These are phyloP conservation scores for Tetraselmis striata DNA, from an alignment of 139 green algal genomes.

Conservation along the genomic window DNA sequence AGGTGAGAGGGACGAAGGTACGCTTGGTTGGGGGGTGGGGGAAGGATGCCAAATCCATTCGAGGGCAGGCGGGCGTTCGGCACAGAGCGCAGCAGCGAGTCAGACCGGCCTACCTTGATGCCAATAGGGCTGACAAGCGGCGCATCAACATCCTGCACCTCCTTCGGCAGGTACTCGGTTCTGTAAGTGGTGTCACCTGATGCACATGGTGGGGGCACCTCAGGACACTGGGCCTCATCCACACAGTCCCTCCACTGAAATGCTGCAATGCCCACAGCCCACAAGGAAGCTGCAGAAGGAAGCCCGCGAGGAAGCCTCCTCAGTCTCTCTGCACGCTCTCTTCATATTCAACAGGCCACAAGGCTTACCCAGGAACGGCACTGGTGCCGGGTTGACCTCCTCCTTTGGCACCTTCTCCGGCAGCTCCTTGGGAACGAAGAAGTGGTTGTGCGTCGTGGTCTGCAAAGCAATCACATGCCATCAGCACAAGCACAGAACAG, in stretches of 20 bases:
- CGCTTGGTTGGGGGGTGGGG: slow-evolving; percentile 33
- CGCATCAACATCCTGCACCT: slow-evolving; percentile 10
- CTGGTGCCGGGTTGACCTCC: background rate
- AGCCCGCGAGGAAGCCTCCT: too few species aligned
- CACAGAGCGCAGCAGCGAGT: slow-evolving; percentile 27
- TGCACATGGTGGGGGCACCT: too few species aligned
- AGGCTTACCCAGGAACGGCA: background rate
- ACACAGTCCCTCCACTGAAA: too few species aligned
- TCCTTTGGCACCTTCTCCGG: background rate
- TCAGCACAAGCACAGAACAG: background rate
- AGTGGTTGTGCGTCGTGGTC: background rate
- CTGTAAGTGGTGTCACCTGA: slow-evolving; percentile 33
- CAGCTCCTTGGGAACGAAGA: background rate
- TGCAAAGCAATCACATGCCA: too few species aligned
- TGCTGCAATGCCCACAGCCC: too few species aligned
- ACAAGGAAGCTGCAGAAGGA: too few species aligned
- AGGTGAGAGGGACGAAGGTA: slow-evolving; percentile 22
- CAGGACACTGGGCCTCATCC: too few species aligned
- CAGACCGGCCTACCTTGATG: background rate
- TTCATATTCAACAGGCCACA: too few species aligned
- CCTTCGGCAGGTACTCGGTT: slow-evolving; percentile 28
- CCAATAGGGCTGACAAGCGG: background rate
- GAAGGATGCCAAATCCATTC: too few species aligned
- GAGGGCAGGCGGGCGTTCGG: slow-evolving; percentile 29
- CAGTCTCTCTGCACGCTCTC: too few species aligned